Evolutionary conservation across 495 filamentous ascomycete species (phyloP), one percentile per base, ranked within the genome.

Genomic region (Penicillium parvum): DNA sequence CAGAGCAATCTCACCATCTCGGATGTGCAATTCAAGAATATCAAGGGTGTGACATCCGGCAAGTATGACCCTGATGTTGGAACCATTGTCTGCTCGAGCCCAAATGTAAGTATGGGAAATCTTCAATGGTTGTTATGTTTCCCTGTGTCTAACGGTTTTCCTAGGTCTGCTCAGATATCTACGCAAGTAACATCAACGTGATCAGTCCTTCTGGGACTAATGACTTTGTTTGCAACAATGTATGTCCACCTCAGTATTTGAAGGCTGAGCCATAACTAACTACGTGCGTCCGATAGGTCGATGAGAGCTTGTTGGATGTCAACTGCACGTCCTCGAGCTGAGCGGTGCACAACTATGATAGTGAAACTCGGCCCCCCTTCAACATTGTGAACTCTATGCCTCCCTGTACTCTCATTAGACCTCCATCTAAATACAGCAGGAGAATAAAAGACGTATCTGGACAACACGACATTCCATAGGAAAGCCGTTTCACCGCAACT

Each of bases 31-130:
- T 76, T 81, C 45, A 74, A 63, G 17, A 72, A 79, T 38, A 69
- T 81, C 45, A 65, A 70, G 11, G 79, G 79, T 3, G 70, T 60
- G 25, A 83, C 78, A 1, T 79, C 73, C 17, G 68, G 55, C 4
- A 72, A 68, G 37, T 64, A 71, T 40, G 57, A 74, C 17, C 76
- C 77, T 0, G 51, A 71, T 28, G 71, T 76, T 20, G 78, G 73
- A 11, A 74, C 67, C 9, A 65, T 83, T 41, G 77, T 80, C 3
- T 84, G 80, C 49, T 76, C 71, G 19, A 80, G 76, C 47, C 61
- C 66, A 2, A 55, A 53, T 32, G 73, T 73, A 40, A 52, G 64
- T 59, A 16, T 5, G 9, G 7, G 7, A 14, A 12, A 5, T 14
- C 16, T 10, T 2, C 27, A n/a, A n/a, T 5, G n/a, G 12, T 7